Percentiles rank a stretch among this genome's conserved stretches.
Evolutionary conservation across 164 flowering plant species (phyloP).

Genomic region (Aristolochia fimbriata): DNA sequence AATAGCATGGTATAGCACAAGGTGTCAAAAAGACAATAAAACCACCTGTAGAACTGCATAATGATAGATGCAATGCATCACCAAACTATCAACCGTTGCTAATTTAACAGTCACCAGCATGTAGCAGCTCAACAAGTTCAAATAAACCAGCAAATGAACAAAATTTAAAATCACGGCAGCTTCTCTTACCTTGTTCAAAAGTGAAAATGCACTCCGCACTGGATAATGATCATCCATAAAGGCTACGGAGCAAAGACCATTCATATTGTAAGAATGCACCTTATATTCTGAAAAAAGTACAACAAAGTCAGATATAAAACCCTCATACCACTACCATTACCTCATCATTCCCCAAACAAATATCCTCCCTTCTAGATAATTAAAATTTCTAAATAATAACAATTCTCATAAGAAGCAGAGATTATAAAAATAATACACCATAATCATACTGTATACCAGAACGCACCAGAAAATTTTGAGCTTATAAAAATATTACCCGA

Average conservation of each 20-base stretch:
- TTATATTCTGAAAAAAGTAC: conserved; percentile 51
- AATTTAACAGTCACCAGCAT: too few species aligned
- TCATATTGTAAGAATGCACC: conserved; percentile 88
- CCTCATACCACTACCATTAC: not conserved
- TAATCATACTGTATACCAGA: too few species aligned
- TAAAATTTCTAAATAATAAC: not conserved
- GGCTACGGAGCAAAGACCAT: conserved; percentile 84
- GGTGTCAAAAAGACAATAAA: too few species aligned
- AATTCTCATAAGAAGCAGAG: too few species aligned
- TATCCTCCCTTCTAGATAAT: too few species aligned
- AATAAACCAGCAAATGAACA: not conserved
- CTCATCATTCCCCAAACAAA: not conserved
- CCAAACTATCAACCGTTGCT: too few species aligned
- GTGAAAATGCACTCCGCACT: conserved; percentile 86
- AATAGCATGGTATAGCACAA: too few species aligned
- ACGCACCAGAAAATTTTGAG: too few species aligned
- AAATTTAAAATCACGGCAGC: not conserved
- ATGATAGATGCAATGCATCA: too few species aligned
- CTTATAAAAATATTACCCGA: not conserved
- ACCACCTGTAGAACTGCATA: too few species aligned
- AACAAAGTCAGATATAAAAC: not conserved
- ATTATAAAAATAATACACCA: too few species aligned
- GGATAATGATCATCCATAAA: conserved; percentile 99
- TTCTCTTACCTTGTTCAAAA: conserved; percentile 70
- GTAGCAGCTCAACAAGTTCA: not conserved